Evolutionary conservation across 352 stramenopile species (phyloP), one percentile per base, ranked within the genome.

Genomic region (Globisporangium parvum): DNA sequence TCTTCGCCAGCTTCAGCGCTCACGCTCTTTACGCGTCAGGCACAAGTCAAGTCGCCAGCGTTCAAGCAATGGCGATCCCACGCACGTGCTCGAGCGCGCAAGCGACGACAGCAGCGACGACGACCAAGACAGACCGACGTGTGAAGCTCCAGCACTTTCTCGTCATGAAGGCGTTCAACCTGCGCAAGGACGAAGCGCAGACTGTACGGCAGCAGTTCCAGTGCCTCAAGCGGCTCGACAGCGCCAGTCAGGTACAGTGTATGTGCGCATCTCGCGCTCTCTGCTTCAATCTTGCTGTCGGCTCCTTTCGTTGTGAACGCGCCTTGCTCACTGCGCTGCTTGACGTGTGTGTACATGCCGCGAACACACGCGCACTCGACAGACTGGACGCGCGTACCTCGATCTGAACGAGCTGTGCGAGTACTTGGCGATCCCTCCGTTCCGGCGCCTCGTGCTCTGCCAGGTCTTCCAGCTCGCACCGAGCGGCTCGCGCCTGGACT

Each of bases 161-260:
- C 37, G 70, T 90, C 42, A 71, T 92, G 57, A 87, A 87, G 42
- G 85, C 85, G 18, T 94, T 87, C 64, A 94, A 93, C 64, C 52
- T 91, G 44, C 80, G 85, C 26, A 72, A 75, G 37, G 35, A 49
- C 20, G 56, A 62, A 20, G 75, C 71, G 53, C 69, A 84, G 56
- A 90, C 73, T 3, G 57, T 94, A 37, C 62, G 65, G 2, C 65
- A 93, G 59, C 85, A 92, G 54, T 91, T 94, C 62, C 63, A 75
- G 41, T 69, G 59, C 33, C 62, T 91, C 15, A 67, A 66, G 45
- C 71, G 71, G 42, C 56, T 11, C 10, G 41, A 42, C 3, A 57
- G 67, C n/a, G 35, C 51, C 48, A 64, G 47, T 18, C 46, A 55
- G 53, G 53, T 68, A 11, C 28, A n/a, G n/a, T n/a, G n/a, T 40